A percentile compares a stretch with the other conserved stretches of the same genome.
Evolutionary conservation across 345 rosid species (phyloP).

Genomic region (Hevea brasiliensis): DNA sequence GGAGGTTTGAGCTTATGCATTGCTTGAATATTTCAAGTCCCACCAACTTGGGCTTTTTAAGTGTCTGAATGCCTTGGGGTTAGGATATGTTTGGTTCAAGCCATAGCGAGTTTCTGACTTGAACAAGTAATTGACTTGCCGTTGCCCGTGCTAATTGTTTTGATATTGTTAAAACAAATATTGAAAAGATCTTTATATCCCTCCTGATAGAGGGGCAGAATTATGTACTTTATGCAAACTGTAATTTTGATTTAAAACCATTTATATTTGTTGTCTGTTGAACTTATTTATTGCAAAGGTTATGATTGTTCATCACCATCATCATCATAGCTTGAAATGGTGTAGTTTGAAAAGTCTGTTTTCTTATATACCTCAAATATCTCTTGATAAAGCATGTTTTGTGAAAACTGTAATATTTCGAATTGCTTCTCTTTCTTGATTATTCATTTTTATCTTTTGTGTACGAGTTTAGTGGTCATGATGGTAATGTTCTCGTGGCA

Average conservation of each 20-base stretch:
- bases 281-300: not conserved
- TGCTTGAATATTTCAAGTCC: not conserved
- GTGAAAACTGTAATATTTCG: not conserved
- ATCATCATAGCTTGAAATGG: not conserved
- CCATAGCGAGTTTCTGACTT: not conserved
- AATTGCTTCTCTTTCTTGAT: not conserved
- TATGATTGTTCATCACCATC: not conserved
- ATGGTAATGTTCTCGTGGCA: conserved; percentile 23
- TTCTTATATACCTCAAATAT: not conserved
- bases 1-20: not conserved
- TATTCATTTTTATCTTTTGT: not conserved
- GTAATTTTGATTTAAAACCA: no score
- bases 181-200: not conserved
- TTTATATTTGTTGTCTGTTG: no score
- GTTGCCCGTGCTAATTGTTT: not conserved
- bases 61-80: no score
- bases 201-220: not conserved
- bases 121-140: not conserved
- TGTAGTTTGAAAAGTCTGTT: not conserved
- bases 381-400: not conserved
- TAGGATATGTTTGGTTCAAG: not conserved
- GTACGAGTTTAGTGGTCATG: not conserved
- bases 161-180: not conserved
- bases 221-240: not conserved
- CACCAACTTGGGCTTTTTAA: not conserved